Evolutionary conservation across 2,329 filamentous ascomycete genomes (phyloP).

Genomic region (Chaetomium olivaceum): DNA sequence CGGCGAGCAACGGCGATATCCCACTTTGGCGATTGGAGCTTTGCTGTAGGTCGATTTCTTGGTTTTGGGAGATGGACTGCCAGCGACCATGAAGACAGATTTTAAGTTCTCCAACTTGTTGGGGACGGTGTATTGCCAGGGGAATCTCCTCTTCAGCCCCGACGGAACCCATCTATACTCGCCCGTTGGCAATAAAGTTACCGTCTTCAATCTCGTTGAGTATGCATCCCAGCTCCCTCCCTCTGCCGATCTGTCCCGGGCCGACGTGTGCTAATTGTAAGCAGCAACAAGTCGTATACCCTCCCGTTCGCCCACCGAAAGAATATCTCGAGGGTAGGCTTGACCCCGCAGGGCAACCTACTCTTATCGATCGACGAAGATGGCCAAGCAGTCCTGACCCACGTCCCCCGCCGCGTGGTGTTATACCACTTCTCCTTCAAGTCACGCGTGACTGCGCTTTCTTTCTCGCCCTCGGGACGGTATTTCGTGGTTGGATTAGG

Average conservation of each 20-base stretch:
- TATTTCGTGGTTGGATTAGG: conserved; percentile 90
- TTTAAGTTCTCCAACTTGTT: conserved; percentile 99
- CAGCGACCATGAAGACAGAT: conserved; percentile 89
- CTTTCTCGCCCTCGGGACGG: conserved; percentile 87
- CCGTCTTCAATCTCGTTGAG: conserved; percentile 93
- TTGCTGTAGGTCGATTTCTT: conserved; percentile 37
- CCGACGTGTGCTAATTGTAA: conserved; percentile 31
- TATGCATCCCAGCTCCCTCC: conserved; percentile 1
- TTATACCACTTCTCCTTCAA: conserved; percentile 97
- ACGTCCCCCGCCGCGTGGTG: conserved; percentile 79
- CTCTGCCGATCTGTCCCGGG: too few species aligned
- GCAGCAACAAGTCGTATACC: conserved; percentile 82
- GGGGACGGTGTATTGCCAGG: conserved; percentile 96
- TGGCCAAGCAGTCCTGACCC: conserved; percentile 89
- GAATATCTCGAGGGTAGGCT: conserved; percentile 84
- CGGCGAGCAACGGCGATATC: conserved; percentile 21
- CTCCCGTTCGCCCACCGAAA: conserved; percentile 89
- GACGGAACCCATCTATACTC: conserved; percentile 96
- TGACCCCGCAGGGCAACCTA: conserved; percentile 88
- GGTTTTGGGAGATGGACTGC: conserved; percentile 26
- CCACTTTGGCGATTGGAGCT: conserved; percentile 25
- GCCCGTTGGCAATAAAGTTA: conserved; percentile 92
- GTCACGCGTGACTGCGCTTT: conserved; percentile 74
- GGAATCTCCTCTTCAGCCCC: conserved; percentile 93
- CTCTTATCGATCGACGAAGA: conserved; percentile 92